Base-by-base conservation (phyloP, 2,329 filamentous ascomycete species). In the Ophiostoma angusticollis region DNA sequence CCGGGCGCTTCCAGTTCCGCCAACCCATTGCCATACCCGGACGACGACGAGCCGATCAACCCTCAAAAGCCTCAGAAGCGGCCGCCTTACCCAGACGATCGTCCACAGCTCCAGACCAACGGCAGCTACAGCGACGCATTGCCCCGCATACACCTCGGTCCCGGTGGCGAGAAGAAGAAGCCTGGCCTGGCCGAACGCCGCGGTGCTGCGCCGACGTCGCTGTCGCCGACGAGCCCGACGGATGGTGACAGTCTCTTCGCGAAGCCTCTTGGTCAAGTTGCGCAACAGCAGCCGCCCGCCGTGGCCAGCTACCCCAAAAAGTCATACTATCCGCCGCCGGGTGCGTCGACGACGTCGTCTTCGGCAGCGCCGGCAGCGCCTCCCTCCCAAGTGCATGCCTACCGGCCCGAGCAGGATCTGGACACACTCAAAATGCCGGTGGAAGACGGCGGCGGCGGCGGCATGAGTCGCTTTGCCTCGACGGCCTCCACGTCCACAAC, bases 401-500 rank as follows among this genome's bases (percentile, higher is more conserved):
- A 43, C 31, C 34, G 37, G 3, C 43, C 40, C 1, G 13, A 19
- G 7, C 31, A 22, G 14, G 43, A 42, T 17, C 30, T 43, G 16
- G 54, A 57, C 24, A 59, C 50, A 24, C 54, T 61, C 33, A 56
- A 55, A 31, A 61, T 62, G 53, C 57, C 61, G n/a, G 52, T 52
- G 21, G 64, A 69, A n/a, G 32, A 28, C 29, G 28, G 24, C 28
- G 33, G 35, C 29, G 40, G 27, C 27, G 16, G 51, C 36, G 63
- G 64, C 22, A 68, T 80, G 46, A 78, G 73, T 52, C 68, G 76
- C 31, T 76, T 78, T 48, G 68, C 71, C 9, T 95, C 89, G 3
- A 93, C 84, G 7, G 86, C 89, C 12, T 96, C 91, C 0, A 93
- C 79, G 11, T 93, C 87, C 2, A 98, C 91, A 1, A 95, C 89